Percentiles rank a stretch among this genome's conserved stretches.
These are phyloP conservation scores for Termitomyces sp. DNA, from an alignment of 1,284 basidiomycete genomes.

Conservation along the genomic window DNA sequence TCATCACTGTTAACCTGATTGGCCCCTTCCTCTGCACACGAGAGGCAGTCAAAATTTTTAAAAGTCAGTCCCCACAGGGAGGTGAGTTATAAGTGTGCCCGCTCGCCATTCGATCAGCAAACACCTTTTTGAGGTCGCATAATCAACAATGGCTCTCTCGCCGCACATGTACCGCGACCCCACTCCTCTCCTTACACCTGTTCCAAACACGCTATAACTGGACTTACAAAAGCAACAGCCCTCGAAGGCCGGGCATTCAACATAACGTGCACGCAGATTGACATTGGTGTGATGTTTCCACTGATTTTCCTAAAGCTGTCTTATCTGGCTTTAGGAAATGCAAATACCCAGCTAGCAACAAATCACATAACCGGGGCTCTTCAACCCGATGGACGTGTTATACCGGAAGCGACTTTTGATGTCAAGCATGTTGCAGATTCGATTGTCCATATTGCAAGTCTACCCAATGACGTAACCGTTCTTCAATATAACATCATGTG, in stretches of 20 bases:
- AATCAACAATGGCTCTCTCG: slow-evolving; percentile 81
- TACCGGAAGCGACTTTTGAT: slow-evolving; percentile 63
- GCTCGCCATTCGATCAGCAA: neutral
- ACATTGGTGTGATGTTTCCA: slow-evolving; percentile 52
- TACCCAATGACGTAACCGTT: slow-evolving; percentile 67
- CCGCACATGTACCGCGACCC: slow-evolving; percentile 70
- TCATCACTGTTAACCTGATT: slow-evolving; percentile 67
- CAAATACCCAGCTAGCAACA: slow-evolving; percentile 52
- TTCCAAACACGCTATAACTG: slow-evolving; percentile 76
- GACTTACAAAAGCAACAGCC: slow-evolving; percentile 69
- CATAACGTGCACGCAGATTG: slow-evolving; percentile 77
- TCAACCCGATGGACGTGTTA: slow-evolving; percentile 63
- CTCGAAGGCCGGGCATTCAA: slow-evolving; percentile 71
- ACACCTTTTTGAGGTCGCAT: slow-evolving; percentile 47
- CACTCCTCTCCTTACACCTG: slow-evolving; percentile 64
- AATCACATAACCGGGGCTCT: slow-evolving; percentile 45
- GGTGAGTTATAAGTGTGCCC: slow-evolving; percentile 32
- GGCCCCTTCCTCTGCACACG: slow-evolving; percentile 73
- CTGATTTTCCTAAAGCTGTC: slow-evolving; percentile 6
- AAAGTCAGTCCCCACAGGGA: slow-evolving; percentile 64
- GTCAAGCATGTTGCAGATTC: slow-evolving; percentile 66
- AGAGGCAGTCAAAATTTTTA: slow-evolving; percentile 74
- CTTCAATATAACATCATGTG: slow-evolving; percentile 73
- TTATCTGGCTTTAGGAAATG: slow-evolving; percentile 48
- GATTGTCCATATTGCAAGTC: slow-evolving; percentile 63